phyloP scores from a whole-genome alignment of 495 filamentous ascomycete species.

The Filosporella fistucella region DNA sequence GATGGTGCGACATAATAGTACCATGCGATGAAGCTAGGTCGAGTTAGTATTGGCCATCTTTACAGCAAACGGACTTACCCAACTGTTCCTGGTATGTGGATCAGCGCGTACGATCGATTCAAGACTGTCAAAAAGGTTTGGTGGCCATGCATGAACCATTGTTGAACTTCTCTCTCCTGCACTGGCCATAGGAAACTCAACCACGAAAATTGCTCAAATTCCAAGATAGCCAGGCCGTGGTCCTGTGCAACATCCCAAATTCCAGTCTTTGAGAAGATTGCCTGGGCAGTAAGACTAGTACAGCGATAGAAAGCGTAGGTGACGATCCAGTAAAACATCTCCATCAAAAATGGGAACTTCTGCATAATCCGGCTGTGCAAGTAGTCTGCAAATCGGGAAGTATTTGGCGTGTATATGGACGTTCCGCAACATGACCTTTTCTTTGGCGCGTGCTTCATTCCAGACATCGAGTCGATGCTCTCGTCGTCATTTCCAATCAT shows the following conservation, averaged over 20 bases:
- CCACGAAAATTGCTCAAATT: slow-evolving; percentile 52
- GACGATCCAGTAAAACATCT: slow-evolving; percentile 68
- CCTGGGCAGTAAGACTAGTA: slow-evolving; percentile 42
- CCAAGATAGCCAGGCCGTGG: slow-evolving; percentile 58
- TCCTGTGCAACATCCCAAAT: slow-evolving; percentile 65
- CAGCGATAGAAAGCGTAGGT: slow-evolving; percentile 58
- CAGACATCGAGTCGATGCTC: slow-evolving; percentile 14
- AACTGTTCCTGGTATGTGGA: slow-evolving; percentile 65
- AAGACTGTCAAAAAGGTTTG: slow-evolving; percentile 50
- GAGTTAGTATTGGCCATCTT: slow-evolving; percentile 1
- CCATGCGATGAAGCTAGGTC: slow-evolving; percentile 57
- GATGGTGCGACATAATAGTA: slow-evolving; percentile 58
- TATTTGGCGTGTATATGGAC: slow-evolving; percentile 48
- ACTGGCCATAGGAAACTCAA: slow-evolving; percentile 52
- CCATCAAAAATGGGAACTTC: slow-evolving; percentile 63
- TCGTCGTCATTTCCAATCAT: slow-evolving; percentile 22
- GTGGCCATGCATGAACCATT: slow-evolving; percentile 56
- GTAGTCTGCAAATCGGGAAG: slow-evolving; percentile 50
- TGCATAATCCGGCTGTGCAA: slow-evolving; percentile 56
- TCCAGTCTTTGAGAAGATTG: slow-evolving; percentile 50
- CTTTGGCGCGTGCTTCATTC: slow-evolving; percentile 40
- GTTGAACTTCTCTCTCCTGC: slow-evolving; percentile 49
- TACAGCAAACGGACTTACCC: slow-evolving; percentile 38
- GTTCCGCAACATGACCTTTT: slow-evolving; percentile 40
- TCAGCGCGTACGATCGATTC: slow-evolving; percentile 59